These are phyloP conservation scores for Eutypa lata DNA, from an alignment of 2,329 filamentous ascomycete genomes.

Conservation along the genomic window DNA sequence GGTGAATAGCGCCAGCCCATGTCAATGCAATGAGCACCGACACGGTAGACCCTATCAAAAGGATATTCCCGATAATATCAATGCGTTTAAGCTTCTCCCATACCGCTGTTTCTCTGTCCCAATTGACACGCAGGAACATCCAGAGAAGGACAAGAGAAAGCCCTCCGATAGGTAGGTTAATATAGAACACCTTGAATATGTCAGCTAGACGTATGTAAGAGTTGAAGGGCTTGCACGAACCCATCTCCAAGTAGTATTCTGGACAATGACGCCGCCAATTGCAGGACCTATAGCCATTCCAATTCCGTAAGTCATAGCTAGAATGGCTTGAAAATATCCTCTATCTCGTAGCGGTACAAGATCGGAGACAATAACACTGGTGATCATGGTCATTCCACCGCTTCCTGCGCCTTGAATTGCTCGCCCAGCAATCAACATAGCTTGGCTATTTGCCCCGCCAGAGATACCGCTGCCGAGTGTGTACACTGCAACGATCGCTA, in stretches of 20 bases:
- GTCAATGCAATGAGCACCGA: conserved; percentile 10
- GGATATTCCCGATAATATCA: conserved; percentile 15
- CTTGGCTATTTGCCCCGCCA: conserved; percentile 35
- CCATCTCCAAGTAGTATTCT: conserved; percentile 19
- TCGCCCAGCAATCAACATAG: conserved; percentile 38
- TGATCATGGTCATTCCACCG: conserved; percentile 32
- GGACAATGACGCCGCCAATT: conserved; percentile 15
- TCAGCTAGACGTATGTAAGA: no score
- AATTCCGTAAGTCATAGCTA: conserved; percentile 8
- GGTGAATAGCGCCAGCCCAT: conserved; percentile 7
- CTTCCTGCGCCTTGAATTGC: conserved; percentile 39
- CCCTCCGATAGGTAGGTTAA: conserved; percentile 31
- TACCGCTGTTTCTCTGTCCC: conserved; percentile 3
- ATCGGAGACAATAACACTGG: conserved; percentile 46
- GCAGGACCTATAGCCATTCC: conserved; percentile 15
- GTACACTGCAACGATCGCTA: conserved; percentile 38
- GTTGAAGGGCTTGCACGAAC: conserved; percentile 2
- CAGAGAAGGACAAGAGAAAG: conserved; percentile 24
- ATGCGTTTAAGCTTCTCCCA: conserved; percentile 12
- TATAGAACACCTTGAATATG: conserved; percentile 15
- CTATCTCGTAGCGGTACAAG: conserved; percentile 45
- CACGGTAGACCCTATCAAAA: conserved; percentile 8
- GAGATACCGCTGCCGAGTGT: conserved; percentile 43
- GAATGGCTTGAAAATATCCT: conserved; percentile 31
- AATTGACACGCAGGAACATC: conserved; percentile 7